Base-by-base conservation (phyloP, 2,329 filamentous ascomycete species). In the Diaporthe australafricana region DNA sequence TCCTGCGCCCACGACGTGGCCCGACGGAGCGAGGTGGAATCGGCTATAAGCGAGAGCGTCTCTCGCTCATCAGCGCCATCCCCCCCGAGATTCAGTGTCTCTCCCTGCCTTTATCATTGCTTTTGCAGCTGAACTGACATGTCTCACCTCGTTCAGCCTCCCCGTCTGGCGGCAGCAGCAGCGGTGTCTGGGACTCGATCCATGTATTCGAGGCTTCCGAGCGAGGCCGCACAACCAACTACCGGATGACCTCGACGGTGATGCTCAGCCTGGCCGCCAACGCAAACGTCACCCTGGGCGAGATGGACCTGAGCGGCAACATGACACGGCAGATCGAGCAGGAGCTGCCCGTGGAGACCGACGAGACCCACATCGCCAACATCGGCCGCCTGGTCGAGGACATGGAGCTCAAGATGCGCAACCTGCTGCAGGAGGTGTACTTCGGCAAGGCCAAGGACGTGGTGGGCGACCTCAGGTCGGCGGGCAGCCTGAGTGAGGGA, bases 381-480 rank as follows among this genome's bases (percentile, higher is more conserved):
- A 94, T 98, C 73, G 96, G 96, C 71, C 89, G 92, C 75, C 88
- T 99, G 80, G 95, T 99, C 67, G 96, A 99, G 87, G 96, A 99
- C 83, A 98, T 99, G 96, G 96, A 99, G 86, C 90, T 98, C 81
- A 98, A 98, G 88, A 98, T 99, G 96, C 91, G 96, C 76, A 99
- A 99, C 83, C 83, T 98, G 83, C 86, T 99, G 81, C 96, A 99
- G 87, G 96, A 99, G 84, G 96, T 99, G 63, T 99, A 99, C 85
- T 99, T 99, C 84, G 96, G 96, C 80, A 99, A 99, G 87, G 96
- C 96, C 70, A 98, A 97, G 89, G 96, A 99, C 83, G 95, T 99
- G 3, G 96, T 99, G 4, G 96, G 96, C 70, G 96, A 99, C 82
- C 84, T 99, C 83, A 89, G 96, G 81, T 98, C 95, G 83, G 89